These are phyloP conservation scores for Oxytropis ochrocephala DNA, from an alignment of 306 rosid genomes.

Conservation along the genomic window DNA sequence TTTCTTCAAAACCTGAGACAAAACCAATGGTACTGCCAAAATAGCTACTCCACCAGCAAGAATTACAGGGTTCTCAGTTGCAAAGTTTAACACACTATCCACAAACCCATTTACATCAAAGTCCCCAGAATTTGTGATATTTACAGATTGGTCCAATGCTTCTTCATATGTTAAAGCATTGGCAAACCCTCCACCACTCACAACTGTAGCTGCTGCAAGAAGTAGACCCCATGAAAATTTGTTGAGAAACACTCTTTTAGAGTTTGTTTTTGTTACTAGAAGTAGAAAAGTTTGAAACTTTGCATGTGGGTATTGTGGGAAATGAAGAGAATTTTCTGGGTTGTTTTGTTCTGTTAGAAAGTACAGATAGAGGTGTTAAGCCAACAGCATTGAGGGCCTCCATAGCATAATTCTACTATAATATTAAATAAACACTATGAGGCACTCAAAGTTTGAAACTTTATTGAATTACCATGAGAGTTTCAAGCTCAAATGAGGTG, in stretches of 20 bases:
- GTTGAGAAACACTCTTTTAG: slow-evolving; percentile 24
- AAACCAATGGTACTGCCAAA: slow-evolving; percentile 69
- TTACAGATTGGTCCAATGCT: slow-evolving; percentile 41
- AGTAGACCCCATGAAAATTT: slow-evolving; percentile 40
- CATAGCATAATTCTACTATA: slow-evolving; percentile 61
- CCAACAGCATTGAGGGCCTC: slow-evolving; percentile 90
- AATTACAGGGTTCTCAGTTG: slow-evolving; percentile 59
- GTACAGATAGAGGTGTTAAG: slow-evolving; percentile 74
- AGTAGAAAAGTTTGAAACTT: slow-evolving; percentile 34
- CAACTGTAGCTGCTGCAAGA: slow-evolving; percentile 51
- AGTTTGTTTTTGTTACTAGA: slow-evolving; percentile 20
- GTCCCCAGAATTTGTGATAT: slow-evolving; percentile 29
- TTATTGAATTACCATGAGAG: slow-evolving; percentile 13
- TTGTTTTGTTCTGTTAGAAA: slow-evolving; percentile 50
- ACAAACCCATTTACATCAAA: slow-evolving; percentile 46
- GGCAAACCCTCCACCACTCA: slow-evolving; percentile 49
- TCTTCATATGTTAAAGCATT: slow-evolving; percentile 80
- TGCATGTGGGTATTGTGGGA: slow-evolving; percentile 34
- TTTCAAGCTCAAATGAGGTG: background rate
- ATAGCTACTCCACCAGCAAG: slow-evolving; percentile 65
- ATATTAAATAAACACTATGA: background rate
- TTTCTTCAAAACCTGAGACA: slow-evolving; percentile 63
- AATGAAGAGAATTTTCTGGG: slow-evolving; percentile 46
- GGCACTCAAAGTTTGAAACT: background rate
- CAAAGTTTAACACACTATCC: slow-evolving; percentile 50